Evolutionary conservation across 768 basidiomycete genomes (phyloP).

Genomic region (Asterophora lycoperdoides): DNA sequence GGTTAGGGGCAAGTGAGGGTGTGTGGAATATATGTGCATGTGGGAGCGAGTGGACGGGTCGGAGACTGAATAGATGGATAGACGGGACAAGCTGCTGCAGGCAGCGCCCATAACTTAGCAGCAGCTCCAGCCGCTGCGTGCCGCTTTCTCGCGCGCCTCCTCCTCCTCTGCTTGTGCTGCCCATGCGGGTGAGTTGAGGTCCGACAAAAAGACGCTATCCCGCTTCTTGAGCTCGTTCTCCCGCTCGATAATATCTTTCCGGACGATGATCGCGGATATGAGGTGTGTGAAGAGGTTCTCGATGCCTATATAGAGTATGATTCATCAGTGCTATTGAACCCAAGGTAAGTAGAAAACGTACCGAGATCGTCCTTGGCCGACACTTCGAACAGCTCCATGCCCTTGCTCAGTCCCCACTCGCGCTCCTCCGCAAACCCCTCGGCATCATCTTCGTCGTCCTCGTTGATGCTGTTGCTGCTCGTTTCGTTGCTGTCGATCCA

Average conservation of each 20-base stretch:
- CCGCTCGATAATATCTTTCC: slow-evolving; percentile 73
- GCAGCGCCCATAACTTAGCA: slow-evolving; percentile 42
- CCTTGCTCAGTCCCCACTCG: slow-evolving; percentile 77
- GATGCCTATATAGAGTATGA: slow-evolving; percentile 50
- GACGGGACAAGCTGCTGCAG: slow-evolving; percentile 3
- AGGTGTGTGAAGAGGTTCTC: slow-evolving; percentile 75
- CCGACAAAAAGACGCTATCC: slow-evolving; percentile 77
- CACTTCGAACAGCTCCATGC: slow-evolving; percentile 87
- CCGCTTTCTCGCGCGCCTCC: slow-evolving; percentile 57
- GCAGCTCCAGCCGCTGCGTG: slow-evolving; percentile 61
- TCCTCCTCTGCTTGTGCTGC: slow-evolving; percentile 78
- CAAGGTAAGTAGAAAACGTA: slow-evolving; percentile 35
- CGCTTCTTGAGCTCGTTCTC: slow-evolving; percentile 78
- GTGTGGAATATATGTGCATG: slow-evolving; percentile 1
- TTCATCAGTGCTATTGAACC: slow-evolving; percentile 8
- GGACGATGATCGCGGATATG: slow-evolving; percentile 73
- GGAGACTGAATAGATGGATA: too few species aligned
- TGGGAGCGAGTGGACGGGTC: background rate
- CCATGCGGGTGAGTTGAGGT: slow-evolving; percentile 64
- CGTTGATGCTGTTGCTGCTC: slow-evolving; percentile 63
- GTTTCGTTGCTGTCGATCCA: slow-evolving; percentile 57
- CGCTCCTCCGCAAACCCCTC: slow-evolving; percentile 44
- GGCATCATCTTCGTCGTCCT: slow-evolving; percentile 57
- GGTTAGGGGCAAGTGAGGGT: slow-evolving; percentile 3
- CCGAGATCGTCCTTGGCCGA: slow-evolving; percentile 87